Base-by-base conservation (phyloP, 1,284 basidiomycete species). In the Tilletiaria anomala region DNA sequence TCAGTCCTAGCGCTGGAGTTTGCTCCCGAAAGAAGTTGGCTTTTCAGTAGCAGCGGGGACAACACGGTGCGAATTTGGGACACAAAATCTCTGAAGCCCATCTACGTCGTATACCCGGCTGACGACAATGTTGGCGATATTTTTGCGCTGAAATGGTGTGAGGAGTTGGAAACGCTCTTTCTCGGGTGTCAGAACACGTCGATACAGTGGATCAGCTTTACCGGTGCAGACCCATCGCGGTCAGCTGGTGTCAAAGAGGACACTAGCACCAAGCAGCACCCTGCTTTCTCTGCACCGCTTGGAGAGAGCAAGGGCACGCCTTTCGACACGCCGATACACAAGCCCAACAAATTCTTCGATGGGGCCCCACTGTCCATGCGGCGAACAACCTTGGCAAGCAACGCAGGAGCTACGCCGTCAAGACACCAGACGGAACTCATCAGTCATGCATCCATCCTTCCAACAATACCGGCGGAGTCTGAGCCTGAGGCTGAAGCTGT, bases 81-180 rank as follows among this genome's bases (percentile, higher is more conserved):
- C 35, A 83, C 84, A 0, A 69, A 71, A 3, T 78, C 76, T 0
- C 74, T 91, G 12, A 68, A 72, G 11, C 77, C 78, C 3, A 69
- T 93, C 26, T 87, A 82, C 60, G 73, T 85, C 37, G 74, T 96
- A 24, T 74, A 79, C 44, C 86, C 89, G 0, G 83, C 86, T 56
- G 73, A 82, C 42, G 84, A 89, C 54, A 81, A 78, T 3, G 78
- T 87, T 2, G 89, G 89, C 29, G 91, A 94, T 64, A 77, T 94
- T 40, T 89, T 87, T 70, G 85, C 53, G 10, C 72, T 96, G 2
- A 76, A 77, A 0, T 96, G 85, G 82, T 79, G 78, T 11, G 71
- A 78, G 1, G 63, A 70, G 8, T 72, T 78, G 6, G 76, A 79
- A 48, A 82, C 80, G 0, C 72, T 93, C 31, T 91, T 83, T 65